Evolutionary conservation across 108 stramenopile species (phyloP).

Genomic region (Skeletonema tropicum): DNA sequence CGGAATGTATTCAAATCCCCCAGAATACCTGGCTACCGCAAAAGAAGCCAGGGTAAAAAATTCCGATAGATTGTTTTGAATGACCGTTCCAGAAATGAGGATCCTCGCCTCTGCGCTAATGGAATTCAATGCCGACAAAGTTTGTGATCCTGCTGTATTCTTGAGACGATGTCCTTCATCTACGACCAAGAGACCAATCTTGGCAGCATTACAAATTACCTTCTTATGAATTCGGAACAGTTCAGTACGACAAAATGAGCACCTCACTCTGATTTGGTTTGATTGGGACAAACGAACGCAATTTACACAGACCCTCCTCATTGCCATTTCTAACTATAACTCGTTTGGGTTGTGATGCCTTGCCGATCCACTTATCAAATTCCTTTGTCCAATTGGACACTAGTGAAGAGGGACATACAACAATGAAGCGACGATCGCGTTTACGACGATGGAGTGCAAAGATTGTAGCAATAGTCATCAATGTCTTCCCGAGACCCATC

Average conservation of each 20-base stretch:
- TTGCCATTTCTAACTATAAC: conserved; percentile 67
- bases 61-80: conserved; percentile 95
- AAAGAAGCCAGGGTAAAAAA: conserved; percentile 92
- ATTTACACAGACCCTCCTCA: conserved; percentile 53
- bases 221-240: conserved; percentile 57
- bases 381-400: conserved; percentile 91
- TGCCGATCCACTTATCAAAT: conserved; percentile 89
- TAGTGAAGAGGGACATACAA: conserved; percentile 89
- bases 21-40: conserved; percentile 88
- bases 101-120: conserved; percentile 76
- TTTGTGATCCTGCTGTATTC: conserved; percentile 84
- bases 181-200: conserved; percentile 83
- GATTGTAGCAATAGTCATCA: conserved; percentile 87
- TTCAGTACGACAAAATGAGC: conserved; percentile 85
- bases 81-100: conserved; percentile 85
- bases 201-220: conserved; percentile 26
- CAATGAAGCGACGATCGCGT: conserved; percentile 63
- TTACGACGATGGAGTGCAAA: conserved; percentile 65
- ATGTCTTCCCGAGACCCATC: conserved; percentile 92
- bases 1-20: conserved; percentile 76
- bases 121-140: conserved; percentile 82
- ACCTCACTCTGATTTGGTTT: conserved; percentile 55
- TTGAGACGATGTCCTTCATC: conserved; percentile 97
- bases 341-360: conserved; percentile 82
- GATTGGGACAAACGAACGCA: conserved; percentile 52